Base-by-base conservation (phyloP, 164 flowering plant species). In the Houttuynia cordata region DNA sequence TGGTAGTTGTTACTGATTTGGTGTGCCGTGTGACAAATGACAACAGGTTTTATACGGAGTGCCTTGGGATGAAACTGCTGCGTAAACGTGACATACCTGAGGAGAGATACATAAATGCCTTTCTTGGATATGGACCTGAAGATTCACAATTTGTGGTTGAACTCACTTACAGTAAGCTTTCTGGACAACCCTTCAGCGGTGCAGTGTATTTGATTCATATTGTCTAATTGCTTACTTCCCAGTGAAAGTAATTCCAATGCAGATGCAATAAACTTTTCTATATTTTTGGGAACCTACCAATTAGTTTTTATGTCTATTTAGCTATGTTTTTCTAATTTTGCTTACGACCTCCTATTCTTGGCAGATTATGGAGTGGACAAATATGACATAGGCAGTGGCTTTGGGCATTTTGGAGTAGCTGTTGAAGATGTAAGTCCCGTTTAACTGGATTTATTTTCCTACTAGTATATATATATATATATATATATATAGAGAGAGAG, bases 71-170 rank as follows among this genome's bases (percentile, higher is more conserved):
- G 99, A 94, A 94, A 73, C 77, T 94, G 60, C 64, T 94, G 68
- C 71, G 99, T 39, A 94, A 86, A 68, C 88, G 99, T 61, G 99
- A 94, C 71, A 85, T 91, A 67, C 96, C 97, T 20, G 99, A 94
- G 73, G 99, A 94, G 72, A 81, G 79, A 84, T 94, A 94, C 71
- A 83, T 95, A 45, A 94, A 91, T 79, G 96, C 96, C 12, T 94
- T 94, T 71, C 99, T 94, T 72, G 99, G 99, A 60, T 94, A 83
- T 75, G 99, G 99, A n/a, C 97, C 97, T 2, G 97, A 91, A 75
- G 99, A 94, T 75, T 86, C 96, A 20, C 91, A 94, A 69, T 94
- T 94, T 75, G 95, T 88, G 45, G 82, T 94, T 67, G 97, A 94
- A 66, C 96, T 94, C 73, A 91, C 99, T 56, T 91, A 94, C 80